phyloP scores from a whole-genome alignment of 2,329 filamentous ascomycete species.

The Penicillium sp. region DNA sequence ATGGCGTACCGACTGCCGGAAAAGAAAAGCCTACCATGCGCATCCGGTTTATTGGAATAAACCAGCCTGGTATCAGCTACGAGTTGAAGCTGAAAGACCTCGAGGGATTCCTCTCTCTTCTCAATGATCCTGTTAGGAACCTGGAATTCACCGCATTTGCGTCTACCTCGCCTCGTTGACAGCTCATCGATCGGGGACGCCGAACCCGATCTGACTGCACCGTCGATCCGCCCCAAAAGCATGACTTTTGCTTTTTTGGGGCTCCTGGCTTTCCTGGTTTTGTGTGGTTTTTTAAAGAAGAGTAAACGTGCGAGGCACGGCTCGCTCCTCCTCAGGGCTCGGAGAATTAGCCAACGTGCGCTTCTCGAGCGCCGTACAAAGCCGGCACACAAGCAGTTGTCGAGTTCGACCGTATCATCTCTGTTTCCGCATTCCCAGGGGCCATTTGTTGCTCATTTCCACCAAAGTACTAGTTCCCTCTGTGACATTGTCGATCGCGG shows the following conservation, averaged over 20 bases:
- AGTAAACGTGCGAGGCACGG: neutral
- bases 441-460: neutral
- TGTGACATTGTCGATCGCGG: neutral
- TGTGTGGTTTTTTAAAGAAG: neutral
- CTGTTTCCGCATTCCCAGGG: neutral
- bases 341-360: slow-evolving; percentile 26
- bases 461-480: neutral
- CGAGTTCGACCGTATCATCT: neutral
- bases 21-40: neutral
- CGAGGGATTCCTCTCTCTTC: neutral
- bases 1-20: neutral
- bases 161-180: slow-evolving; percentile 24
- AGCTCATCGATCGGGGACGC: slow-evolving; percentile 30
- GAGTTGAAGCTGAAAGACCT: slow-evolving; percentile 14
- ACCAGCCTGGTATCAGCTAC: slow-evolving; percentile 3
- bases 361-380: slow-evolving; percentile 8
- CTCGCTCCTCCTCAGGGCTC: slow-evolving; percentile 9
- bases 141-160: slow-evolving; percentile 17
- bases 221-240: slow-evolving; percentile 18
- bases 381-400: neutral
- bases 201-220: slow-evolving; percentile 25
- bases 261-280: neutral
- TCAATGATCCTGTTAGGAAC: slow-evolving; percentile 6
- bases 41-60: neutral
- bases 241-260: slow-evolving; percentile 8